A percentile compares a stretch with the other conserved stretches of the same genome.
Conservation (phyloP, 192 early-diverging fungal genomes). For the Chytriomyces confervae region DNA sequence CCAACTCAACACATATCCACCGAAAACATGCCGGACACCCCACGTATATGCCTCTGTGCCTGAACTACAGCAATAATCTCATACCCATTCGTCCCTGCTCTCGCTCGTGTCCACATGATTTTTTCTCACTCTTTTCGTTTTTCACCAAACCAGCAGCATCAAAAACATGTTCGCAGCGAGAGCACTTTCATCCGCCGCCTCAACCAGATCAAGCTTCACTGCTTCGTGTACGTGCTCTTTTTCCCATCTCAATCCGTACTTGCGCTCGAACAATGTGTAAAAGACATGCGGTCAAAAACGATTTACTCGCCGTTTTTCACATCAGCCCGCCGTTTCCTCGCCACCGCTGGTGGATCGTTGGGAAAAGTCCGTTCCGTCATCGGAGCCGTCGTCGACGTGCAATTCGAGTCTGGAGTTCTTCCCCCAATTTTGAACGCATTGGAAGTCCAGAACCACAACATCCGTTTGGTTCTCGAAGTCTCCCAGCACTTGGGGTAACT, state of each 20-base stretch:
- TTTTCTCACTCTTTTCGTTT: too few species aligned
- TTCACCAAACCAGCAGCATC: constrained; percentile 18
- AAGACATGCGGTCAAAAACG: not conserved
- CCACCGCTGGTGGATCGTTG: constrained; percentile 45
- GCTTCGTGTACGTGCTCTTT: constrained; percentile 22
- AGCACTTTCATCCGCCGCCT: constrained; percentile 30
- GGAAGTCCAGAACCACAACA: constrained; percentile 82
- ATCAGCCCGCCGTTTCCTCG: constrained; percentile 42
- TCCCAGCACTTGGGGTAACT: constrained; percentile 88
- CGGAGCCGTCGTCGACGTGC: constrained; percentile 98
- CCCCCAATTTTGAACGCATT: constrained; percentile 97
- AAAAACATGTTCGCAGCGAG: constrained; percentile 34
- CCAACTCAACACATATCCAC: too few species aligned
- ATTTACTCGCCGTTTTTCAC: not conserved
- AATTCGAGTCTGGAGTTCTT: constrained; percentile 87
- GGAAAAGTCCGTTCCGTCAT: constrained; percentile 93
- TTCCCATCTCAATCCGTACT: constrained; percentile 3
- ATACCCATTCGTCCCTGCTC: too few species aligned
- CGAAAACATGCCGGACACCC: too few species aligned
- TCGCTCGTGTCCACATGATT: too few species aligned
- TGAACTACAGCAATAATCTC: too few species aligned
- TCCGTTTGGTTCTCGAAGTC: constrained; percentile 93
- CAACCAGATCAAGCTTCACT: constrained; percentile 30
- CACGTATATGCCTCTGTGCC: too few species aligned
- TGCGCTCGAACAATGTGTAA: not conserved